These are phyloP conservation scores for Penicillium salamii DNA, from an alignment of 495 filamentous ascomycete genomes.

Conservation along the genomic window DNA sequence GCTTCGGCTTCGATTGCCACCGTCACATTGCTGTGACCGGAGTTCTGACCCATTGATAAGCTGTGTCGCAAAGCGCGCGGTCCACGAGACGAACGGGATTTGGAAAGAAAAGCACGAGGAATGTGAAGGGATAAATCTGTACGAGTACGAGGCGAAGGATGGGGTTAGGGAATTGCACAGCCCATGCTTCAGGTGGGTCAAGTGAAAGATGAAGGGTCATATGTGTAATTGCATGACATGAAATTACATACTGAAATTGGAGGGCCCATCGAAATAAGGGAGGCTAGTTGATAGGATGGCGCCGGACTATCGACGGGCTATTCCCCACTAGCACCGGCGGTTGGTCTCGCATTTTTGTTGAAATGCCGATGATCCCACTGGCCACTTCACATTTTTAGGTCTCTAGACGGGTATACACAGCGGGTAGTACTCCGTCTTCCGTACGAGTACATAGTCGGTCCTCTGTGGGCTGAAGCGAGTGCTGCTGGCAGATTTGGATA, in stretches of 20 bases:
- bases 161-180: no score
- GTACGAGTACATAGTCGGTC: no score
- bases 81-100: no score
- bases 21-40: no score
- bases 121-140: neutral
- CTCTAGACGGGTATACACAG: no score
- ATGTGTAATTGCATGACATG: neutral
- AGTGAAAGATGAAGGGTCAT: neutral
- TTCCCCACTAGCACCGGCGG: neutral
- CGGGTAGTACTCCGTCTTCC: no score
- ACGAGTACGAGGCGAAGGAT: no score
- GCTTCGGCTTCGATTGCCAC: no score
- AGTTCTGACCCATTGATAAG: no score
- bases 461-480: no score
- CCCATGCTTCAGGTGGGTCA: neutral
- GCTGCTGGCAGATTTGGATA: no score
- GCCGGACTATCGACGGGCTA: neutral
- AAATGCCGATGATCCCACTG: slow-evolving; percentile 18
- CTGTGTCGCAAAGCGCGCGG: no score
- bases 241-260: neutral
- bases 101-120: neutral
- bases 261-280: neutral
- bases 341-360: neutral
- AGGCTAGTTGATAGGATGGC: neutral
- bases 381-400: neutral